Conservation (phyloP, 106 monocot species). For the Dendrobium nobile region DNA sequence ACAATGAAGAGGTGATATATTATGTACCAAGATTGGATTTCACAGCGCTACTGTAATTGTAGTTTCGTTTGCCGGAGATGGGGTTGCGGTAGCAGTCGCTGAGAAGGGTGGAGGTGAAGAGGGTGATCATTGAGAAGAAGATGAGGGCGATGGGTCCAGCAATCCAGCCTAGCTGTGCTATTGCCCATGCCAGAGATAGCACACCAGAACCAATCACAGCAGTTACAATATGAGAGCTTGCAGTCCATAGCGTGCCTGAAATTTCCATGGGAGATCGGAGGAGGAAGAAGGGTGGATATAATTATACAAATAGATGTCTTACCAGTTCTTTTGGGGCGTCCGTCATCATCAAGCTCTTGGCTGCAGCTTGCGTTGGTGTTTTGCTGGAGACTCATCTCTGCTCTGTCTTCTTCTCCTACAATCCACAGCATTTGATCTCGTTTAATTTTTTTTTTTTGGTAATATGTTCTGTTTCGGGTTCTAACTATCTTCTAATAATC, state of each 20-base stretch:
- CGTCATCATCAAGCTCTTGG: neutral
- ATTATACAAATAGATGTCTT: neutral
- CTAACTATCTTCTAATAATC: neutral
- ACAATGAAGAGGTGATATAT: neutral
- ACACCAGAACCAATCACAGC: conserved; percentile 63
- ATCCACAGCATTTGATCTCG: neutral
- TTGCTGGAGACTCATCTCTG: neutral
- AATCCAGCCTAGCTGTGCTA: conserved; percentile 49
- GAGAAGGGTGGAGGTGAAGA: conserved; percentile 45
- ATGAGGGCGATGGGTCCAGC: conserved; percentile 24
- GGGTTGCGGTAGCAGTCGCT: conserved; percentile 49
- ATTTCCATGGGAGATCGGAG: neutral
- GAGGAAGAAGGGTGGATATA: no score
- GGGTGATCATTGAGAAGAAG: conserved; percentile 40
- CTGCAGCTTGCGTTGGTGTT: neutral
- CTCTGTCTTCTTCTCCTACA: neutral
- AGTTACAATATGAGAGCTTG: conserved; percentile 53
- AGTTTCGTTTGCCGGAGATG: conserved; percentile 25
- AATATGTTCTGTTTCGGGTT: neutral
- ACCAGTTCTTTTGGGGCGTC: conserved; percentile 1
- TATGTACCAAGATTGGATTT: conserved; percentile 27
- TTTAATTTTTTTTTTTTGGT: neutral
- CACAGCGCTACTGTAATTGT: conserved; percentile 43
- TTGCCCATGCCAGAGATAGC: conserved; percentile 49
- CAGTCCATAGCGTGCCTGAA: conserved; percentile 52